These are phyloP conservation scores for Exophiala bonariae DNA, from an alignment of 2,329 filamentous ascomycete species.

Conservation along the genomic window DNA sequence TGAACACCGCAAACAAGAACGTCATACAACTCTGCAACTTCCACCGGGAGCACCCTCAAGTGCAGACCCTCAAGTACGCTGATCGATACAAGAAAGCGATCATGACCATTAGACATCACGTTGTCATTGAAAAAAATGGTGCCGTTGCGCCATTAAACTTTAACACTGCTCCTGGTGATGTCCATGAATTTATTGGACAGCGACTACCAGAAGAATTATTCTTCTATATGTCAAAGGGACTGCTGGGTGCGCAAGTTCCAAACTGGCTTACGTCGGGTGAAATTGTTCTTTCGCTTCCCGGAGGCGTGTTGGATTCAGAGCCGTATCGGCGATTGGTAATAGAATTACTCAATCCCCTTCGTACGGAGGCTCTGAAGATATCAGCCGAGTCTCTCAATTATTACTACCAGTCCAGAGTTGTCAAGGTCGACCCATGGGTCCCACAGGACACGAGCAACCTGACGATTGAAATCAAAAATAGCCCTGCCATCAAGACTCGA, in stretches of 20 bases:
- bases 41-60: slow-evolving; percentile 75
- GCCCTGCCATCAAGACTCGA: slow-evolving; percentile 54
- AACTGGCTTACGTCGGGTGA: slow-evolving; percentile 81
- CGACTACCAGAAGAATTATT: slow-evolving; percentile 87
- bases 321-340: slow-evolving; percentile 81
- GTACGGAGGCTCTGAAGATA: slow-evolving; percentile 74
- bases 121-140: slow-evolving; percentile 76
- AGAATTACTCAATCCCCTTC: slow-evolving; percentile 69
- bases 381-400: slow-evolving; percentile 78
- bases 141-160: slow-evolving; percentile 72
- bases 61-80: slow-evolving; percentile 72
- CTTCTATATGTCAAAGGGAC: slow-evolving; percentile 80
- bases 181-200: slow-evolving; percentile 87
- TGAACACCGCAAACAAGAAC: slow-evolving; percentile 65
- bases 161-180: slow-evolving; percentile 74
- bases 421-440: slow-evolving; percentile 82
- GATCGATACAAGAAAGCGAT: slow-evolving; percentile 84
- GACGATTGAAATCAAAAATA: slow-evolving; percentile 64
- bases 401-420: slow-evolving; percentile 77
- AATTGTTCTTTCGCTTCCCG: slow-evolving; percentile 75
- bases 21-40: slow-evolving; percentile 73
- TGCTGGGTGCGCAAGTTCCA: slow-evolving; percentile 76
- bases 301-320: slow-evolving; percentile 77
- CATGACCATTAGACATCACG: slow-evolving; percentile 83
- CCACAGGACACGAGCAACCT: slow-evolving; percentile 64